A percentile compares a stretch with the other conserved stretches of the same genome.
phyloP scores from a whole-genome alignment of 2,329 filamentous ascomycete species.

The Fusarium sp. region DNA sequence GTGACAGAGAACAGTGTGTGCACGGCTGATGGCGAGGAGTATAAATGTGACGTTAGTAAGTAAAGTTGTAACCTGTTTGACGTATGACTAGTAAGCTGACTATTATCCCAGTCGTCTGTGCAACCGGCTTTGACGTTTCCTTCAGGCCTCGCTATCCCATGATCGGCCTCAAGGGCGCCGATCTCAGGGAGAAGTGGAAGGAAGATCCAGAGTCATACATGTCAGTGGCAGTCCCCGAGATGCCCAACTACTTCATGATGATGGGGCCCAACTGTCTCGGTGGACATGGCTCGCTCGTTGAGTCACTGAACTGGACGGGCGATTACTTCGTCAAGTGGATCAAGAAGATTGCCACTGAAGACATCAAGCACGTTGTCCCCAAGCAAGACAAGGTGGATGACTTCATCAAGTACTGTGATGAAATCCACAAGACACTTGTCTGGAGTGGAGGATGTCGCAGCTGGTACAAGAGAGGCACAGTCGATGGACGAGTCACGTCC shows the following conservation, averaged over 20 bases:
- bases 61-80: not conserved
- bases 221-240: constrained; percentile 45
- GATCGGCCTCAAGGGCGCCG: constrained; percentile 59
- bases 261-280: constrained; percentile 42
- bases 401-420: constrained; percentile 37
- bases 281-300: constrained; percentile 38
- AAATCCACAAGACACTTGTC: constrained; percentile 39
- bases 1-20: constrained; percentile 31
- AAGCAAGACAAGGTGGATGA: constrained; percentile 41
- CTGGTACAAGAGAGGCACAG: constrained; percentile 36
- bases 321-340: constrained; percentile 44
- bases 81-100: not conserved
- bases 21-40: constrained; percentile 36
- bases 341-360: constrained; percentile 40
- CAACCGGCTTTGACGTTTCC: constrained; percentile 67
- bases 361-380: constrained; percentile 37
- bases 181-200: constrained; percentile 65
- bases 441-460: constrained; percentile 40
- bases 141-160: constrained; percentile 65
- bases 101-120: constrained; percentile 59
- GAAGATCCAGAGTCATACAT: constrained; percentile 48
- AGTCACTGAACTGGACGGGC: constrained; percentile 42
- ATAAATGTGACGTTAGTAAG: constrained; percentile 41
- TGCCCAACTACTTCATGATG: constrained; percentile 50
- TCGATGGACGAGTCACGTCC: constrained; percentile 36